Conservation (phyloP, 352 stramenopile genomes). For the Phytophthora pluvialis region DNA sequence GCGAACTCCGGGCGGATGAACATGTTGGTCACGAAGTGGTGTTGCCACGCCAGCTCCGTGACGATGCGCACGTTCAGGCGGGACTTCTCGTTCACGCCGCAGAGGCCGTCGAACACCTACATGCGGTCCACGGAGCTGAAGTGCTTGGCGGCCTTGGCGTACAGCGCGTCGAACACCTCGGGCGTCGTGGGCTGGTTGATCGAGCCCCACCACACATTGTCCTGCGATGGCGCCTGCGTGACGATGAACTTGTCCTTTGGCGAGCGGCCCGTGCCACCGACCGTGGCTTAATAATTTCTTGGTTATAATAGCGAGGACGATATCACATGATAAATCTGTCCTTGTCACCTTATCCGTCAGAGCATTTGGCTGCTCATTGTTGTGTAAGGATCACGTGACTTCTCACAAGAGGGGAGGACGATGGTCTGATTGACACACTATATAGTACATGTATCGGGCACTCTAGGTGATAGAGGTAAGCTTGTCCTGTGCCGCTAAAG, state of each 20-base stretch:
- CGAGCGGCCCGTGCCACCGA: constrained; percentile 92
- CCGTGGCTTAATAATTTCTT: no score
- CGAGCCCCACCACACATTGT: constrained; percentile 97
- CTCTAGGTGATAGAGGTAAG: no score
- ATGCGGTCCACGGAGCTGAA: constrained; percentile 94
- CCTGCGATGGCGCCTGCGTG: constrained; percentile 89
- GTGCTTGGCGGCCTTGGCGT: constrained; percentile 93
- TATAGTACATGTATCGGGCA: no score
- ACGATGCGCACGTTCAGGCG: constrained; percentile 97
- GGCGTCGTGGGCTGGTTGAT: constrained; percentile 95
- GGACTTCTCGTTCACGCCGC: constrained; percentile 92
- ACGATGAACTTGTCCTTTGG: constrained; percentile 99
- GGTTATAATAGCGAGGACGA: no score
- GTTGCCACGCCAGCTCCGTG: constrained; percentile 97
- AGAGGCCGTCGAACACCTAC: constrained; percentile 98
- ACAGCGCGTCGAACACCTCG: constrained; percentile 96
- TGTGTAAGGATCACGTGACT: no score
- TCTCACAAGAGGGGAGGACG: no score
- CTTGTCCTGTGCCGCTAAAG: no score
- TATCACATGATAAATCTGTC: no score
- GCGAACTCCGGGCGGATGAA: constrained; percentile 90
- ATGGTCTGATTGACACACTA: no score
- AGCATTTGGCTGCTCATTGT: no score
- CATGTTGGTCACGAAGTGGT: constrained; percentile 98
- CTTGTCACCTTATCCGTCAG: no score